Evolutionary conservation across 495 filamentous ascomycete genomes (phyloP).

Genomic region (Penicillium antarcticum): DNA sequence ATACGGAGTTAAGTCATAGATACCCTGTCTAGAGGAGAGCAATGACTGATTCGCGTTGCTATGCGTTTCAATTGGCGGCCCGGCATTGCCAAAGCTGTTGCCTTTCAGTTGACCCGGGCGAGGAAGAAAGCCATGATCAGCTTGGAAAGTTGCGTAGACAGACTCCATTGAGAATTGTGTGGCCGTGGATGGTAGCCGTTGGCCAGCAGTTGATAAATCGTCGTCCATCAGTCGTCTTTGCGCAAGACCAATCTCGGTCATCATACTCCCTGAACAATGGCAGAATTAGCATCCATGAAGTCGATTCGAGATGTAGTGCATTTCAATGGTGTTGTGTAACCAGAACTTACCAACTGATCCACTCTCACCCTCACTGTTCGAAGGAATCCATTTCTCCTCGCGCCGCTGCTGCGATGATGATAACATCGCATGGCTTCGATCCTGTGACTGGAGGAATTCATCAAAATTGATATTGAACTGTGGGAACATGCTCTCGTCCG

Average conservation of each 20-base stretch:
- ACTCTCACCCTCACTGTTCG: slow-evolving; percentile 17
- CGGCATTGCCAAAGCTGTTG: neutral
- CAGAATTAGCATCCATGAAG: neutral
- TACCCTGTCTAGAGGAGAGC: neutral
- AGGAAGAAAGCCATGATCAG: slow-evolving; percentile 3
- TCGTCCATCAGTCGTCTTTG: slow-evolving; percentile 37
- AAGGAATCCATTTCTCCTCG: slow-evolving; percentile 41
- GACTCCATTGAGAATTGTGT: slow-evolving; percentile 13
- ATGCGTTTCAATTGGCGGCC: neutral
- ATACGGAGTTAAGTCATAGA: neutral
- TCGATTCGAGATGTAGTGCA: too few species aligned
- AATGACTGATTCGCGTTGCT: slow-evolving; percentile 10
- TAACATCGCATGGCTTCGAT: slow-evolving; percentile 8
- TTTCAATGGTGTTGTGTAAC: neutral
- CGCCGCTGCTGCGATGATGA: slow-evolving; percentile 37
- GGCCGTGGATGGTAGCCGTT: slow-evolving; percentile 15
- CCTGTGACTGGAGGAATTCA: slow-evolving; percentile 37
- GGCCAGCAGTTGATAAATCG: slow-evolving; percentile 16
- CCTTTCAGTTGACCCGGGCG: neutral
- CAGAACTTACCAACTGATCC: slow-evolving; percentile 34
- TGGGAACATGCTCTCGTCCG: slow-evolving; percentile 5
- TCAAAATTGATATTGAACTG: slow-evolving; percentile 38
- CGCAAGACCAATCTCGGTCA: slow-evolving; percentile 38
- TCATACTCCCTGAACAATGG: slow-evolving; percentile 27
- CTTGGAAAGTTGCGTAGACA: slow-evolving; percentile 17